Evolutionary conservation across 257 asterid species (phyloP).

Genomic region (Ilex aquifolium): DNA sequence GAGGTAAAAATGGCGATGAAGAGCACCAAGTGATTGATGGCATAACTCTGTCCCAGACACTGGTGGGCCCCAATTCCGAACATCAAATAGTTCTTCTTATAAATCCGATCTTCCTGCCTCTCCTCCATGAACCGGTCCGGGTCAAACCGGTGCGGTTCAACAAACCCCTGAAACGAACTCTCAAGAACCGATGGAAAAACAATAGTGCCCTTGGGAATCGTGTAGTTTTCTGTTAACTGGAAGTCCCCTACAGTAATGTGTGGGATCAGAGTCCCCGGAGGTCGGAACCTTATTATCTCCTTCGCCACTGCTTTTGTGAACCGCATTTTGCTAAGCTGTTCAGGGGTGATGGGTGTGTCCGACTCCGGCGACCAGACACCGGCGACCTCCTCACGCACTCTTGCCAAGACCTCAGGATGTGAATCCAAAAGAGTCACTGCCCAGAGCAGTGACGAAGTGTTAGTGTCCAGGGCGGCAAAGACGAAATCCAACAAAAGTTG

Average conservation of each 20-base stretch:
- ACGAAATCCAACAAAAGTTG: conserved; percentile 76
- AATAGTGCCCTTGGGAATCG: conserved; percentile 71
- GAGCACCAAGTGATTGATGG: conserved; percentile 61
- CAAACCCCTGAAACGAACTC: conserved; percentile 80
- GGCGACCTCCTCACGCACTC: conserved; percentile 55
- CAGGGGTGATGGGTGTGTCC: conserved; percentile 37
- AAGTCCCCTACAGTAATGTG: conserved; percentile 80
- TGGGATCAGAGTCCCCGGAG: conserved; percentile 95
- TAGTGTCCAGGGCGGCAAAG: conserved; percentile 90
- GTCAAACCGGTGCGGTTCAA: conserved; percentile 75
- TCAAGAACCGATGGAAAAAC: conserved; percentile 91
- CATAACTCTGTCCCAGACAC: conserved; percentile 94
- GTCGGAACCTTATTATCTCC: conserved; percentile 69
- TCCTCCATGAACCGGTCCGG: conserved; percentile 83
- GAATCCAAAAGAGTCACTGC: conserved; percentile 62
- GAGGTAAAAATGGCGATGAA: conserved; percentile 63
- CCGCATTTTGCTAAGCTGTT: conserved; percentile 67
- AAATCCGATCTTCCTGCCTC: conserved; percentile 72
- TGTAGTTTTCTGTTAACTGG: conserved; percentile 50
- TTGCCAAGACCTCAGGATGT: conserved; percentile 43
- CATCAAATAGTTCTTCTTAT: conserved; percentile 60
- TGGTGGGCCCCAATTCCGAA: conserved; percentile 96
- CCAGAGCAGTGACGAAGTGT: conserved; percentile 80
- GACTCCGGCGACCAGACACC: conserved; percentile 47
- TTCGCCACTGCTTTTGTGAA: conserved; percentile 89